A percentile compares a stretch with the other conserved stretches of the same genome.
phyloP scores from a whole-genome alignment of 1,139 yeast species.

The Pichia sp. region DNA sequence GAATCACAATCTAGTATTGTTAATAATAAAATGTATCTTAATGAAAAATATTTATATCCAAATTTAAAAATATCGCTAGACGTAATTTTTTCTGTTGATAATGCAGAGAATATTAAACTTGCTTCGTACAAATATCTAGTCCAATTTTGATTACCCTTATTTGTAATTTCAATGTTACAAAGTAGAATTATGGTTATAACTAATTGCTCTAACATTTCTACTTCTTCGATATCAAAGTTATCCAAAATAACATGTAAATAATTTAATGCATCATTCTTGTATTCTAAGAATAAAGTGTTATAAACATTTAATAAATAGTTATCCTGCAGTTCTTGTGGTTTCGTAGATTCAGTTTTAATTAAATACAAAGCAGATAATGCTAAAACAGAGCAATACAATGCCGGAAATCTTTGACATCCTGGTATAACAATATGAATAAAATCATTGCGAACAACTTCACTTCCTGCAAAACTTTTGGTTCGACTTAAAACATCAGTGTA shows the following conservation, averaged over 20 bases:
- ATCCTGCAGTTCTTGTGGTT: slow-evolving; percentile 1
- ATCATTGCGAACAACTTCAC: slow-evolving; percentile 16
- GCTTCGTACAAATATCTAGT: slow-evolving; percentile 28
- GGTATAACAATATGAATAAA: slow-evolving; percentile 22
- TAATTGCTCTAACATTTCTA: slow-evolving; percentile 20
- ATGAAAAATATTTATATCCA: slow-evolving; percentile 29
- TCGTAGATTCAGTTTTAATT: slow-evolving; percentile 12
- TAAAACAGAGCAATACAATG: slow-evolving; percentile 18
- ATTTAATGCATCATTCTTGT: slow-evolving; percentile 22
- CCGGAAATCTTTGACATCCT: slow-evolving; percentile 15
- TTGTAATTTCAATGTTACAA: slow-evolving; percentile 30
- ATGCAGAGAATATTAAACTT: slow-evolving; percentile 25
- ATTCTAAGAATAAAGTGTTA: slow-evolving; percentile 13
- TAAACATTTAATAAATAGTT: slow-evolving; percentile 9
- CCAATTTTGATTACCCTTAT: slow-evolving; percentile 29
- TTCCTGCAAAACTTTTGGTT: slow-evolving; percentile 16
- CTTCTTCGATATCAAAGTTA: slow-evolving; percentile 15
- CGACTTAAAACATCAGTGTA: slow-evolving; percentile 18
- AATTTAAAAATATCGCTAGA: slow-evolving; percentile 24
- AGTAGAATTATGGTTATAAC: slow-evolving; percentile 25
- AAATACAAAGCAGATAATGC: slow-evolving; percentile 17
- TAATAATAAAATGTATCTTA: slow-evolving; percentile 27
- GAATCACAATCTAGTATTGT: slow-evolving; percentile 24
- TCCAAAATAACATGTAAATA: slow-evolving; percentile 21
- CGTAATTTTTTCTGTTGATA: slow-evolving; percentile 20